Percentiles rank a stretch among this genome's conserved stretches.
Conservation (phyloP, 176 grass and related monocot species). For the Elymus sibiricus region DNA sequence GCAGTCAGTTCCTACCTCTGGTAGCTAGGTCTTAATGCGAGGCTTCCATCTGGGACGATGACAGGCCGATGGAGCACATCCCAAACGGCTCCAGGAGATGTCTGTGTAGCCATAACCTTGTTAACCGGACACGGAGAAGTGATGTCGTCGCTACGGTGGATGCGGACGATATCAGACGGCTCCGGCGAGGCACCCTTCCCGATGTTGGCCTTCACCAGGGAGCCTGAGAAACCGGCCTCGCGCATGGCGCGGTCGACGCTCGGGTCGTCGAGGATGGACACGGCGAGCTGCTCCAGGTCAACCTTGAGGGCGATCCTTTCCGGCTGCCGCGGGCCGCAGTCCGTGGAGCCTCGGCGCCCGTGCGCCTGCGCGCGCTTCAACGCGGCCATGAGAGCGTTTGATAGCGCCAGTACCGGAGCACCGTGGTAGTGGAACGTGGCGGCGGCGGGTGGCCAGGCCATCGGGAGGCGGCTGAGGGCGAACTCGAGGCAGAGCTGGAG, state of each 20-base stretch:
- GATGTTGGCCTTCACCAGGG: slow-evolving; percentile 65
- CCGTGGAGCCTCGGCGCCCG: not conserved
- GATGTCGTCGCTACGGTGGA: not conserved
- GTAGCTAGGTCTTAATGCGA: not conserved
- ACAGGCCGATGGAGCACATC: slow-evolving; percentile 10
- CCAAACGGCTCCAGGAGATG: not conserved
- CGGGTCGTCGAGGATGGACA: slow-evolving; percentile 88
- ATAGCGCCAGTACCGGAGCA: slow-evolving; percentile 34
- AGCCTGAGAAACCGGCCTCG: slow-evolving; percentile 77
- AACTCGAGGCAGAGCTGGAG: slow-evolving; percentile 72
- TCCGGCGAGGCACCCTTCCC: slow-evolving; percentile 26
- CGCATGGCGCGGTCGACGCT: slow-evolving; percentile 73
- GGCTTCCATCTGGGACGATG: not conserved
- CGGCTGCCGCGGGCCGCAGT: not conserved
- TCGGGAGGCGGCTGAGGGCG: slow-evolving; percentile 67
- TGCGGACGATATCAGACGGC: not conserved
- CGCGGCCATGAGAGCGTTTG: slow-evolving; percentile 83
- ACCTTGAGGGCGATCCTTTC: slow-evolving; percentile 48
- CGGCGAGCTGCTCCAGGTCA: slow-evolving; percentile 68
- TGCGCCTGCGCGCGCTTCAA: slow-evolving; percentile 40
- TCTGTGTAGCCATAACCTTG: not conserved
- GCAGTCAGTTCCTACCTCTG: not conserved
- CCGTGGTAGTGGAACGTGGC: not conserved
- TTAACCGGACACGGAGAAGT: not conserved
- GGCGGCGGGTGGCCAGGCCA: slow-evolving; percentile 18